Evolutionary conservation across 371 early-diverging fungal genomes (phyloP).

Genomic region (Mortierella polycephala): DNA sequence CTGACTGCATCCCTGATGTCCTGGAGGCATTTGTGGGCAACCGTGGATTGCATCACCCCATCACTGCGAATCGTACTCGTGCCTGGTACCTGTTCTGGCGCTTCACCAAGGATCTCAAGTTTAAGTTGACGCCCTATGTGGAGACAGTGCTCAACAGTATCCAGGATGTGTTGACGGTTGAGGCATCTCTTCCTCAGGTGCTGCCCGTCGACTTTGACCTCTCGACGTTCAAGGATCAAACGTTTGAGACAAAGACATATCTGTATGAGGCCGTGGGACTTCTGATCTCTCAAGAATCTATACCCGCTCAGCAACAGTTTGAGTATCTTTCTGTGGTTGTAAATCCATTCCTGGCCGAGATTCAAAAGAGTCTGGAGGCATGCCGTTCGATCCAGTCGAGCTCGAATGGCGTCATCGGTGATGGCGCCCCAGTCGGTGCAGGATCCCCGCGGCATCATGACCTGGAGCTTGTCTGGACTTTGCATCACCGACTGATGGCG

Average conservation of each 20-base stretch:
- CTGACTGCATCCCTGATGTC: slow-evolving; percentile 76
- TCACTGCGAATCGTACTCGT: slow-evolving; percentile 77
- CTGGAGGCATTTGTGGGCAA: slow-evolving; percentile 82
- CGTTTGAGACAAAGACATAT: slow-evolving; percentile 88
- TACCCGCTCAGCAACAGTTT: slow-evolving; percentile 77
- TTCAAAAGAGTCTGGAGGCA: slow-evolving; percentile 61
- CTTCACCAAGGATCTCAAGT: slow-evolving; percentile 81
- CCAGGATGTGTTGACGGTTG: slow-evolving; percentile 78
- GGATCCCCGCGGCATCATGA: slow-evolving; percentile 60
- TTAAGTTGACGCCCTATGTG: slow-evolving; percentile 70
- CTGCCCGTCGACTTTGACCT: slow-evolving; percentile 46
- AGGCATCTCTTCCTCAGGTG: slow-evolving; percentile 66
- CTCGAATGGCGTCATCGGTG: slow-evolving; percentile 30
- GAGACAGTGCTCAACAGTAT: slow-evolving; percentile 75
- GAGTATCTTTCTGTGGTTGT: slow-evolving; percentile 75
- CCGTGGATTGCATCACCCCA: slow-evolving; percentile 83
- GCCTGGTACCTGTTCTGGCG: slow-evolving; percentile 92
- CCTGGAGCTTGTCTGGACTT: slow-evolving; percentile 73
- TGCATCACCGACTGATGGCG: slow-evolving; percentile 88
- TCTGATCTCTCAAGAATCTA: slow-evolving; percentile 81
- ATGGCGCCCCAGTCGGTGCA: slow-evolving; percentile 26
- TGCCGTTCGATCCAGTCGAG: slow-evolving; percentile 49
- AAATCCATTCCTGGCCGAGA: slow-evolving; percentile 81
- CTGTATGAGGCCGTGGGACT: slow-evolving; percentile 93
- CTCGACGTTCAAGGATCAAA: slow-evolving; percentile 60